Percentiles rank a stretch among this genome's conserved stretches.
These are phyloP conservation scores for Fusarium ramigenum DNA, from an alignment of 2,329 filamentous ascomycete species.

Conservation along the genomic window DNA sequence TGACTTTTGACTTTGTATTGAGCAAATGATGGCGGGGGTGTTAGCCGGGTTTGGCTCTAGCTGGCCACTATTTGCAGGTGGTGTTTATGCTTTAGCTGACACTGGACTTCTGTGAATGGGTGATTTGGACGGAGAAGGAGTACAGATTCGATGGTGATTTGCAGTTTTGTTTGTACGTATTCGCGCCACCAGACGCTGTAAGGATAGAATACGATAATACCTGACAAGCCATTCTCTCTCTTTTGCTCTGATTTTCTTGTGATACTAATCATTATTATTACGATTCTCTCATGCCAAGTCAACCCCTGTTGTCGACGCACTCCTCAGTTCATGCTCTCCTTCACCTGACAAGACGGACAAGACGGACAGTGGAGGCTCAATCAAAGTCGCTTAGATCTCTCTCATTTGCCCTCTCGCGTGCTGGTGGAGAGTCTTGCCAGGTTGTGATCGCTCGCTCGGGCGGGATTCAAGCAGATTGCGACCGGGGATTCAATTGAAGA, in stretches of 20 bases:
- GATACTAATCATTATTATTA: not conserved
- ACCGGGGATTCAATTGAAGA: slow-evolving; percentile 11
- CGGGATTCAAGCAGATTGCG: slow-evolving; percentile 43
- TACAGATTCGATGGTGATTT: not conserved
- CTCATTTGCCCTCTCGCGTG: slow-evolving; percentile 42
- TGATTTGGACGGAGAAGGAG: not conserved
- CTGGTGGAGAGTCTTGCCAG: slow-evolving; percentile 34
- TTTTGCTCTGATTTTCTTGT: not conserved
- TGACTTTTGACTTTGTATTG: slow-evolving; percentile 17
- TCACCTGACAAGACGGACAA: slow-evolving; percentile 2
- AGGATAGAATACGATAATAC: not conserved
- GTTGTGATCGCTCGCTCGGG: slow-evolving; percentile 39
- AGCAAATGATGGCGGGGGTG: slow-evolving; percentile 27
- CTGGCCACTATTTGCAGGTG: slow-evolving; percentile 21
- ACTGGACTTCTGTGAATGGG: not conserved
- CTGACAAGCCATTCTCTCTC: not conserved
- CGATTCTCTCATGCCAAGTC: slow-evolving; percentile 4
- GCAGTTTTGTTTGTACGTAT: not conserved
- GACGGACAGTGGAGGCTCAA: slow-evolving; percentile 12
- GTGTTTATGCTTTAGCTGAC: slow-evolving; percentile 24
- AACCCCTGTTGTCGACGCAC: slow-evolving; percentile 29
- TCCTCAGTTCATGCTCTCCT: slow-evolving; percentile 31
- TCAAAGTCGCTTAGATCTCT: slow-evolving; percentile 40
- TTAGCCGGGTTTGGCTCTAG: slow-evolving; percentile 29
- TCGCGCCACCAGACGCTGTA: slow-evolving; percentile 2